Conservation (phyloP, 768 basidiomycete genomes). For the Trametes cinnabarina region DNA sequence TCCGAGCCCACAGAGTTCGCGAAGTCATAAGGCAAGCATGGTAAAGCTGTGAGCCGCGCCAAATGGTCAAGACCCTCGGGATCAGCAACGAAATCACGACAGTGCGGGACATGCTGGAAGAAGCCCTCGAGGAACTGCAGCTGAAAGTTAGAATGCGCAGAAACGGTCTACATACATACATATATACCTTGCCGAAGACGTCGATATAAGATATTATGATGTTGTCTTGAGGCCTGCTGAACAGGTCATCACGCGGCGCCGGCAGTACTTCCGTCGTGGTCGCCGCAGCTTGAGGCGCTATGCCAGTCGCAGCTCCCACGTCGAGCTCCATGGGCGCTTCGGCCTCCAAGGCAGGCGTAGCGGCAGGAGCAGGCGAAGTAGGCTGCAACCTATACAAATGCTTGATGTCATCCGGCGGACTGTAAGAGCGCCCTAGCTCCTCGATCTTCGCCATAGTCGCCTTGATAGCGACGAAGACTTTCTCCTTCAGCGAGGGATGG, state of each 20-base stretch:
- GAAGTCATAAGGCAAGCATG: slow-evolving; percentile 88
- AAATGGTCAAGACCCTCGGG: slow-evolving; percentile 73
- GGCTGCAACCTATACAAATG: slow-evolving; percentile 54
- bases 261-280: slow-evolving; percentile 21
- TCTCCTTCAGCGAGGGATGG: slow-evolving; percentile 80
- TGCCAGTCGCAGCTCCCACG: slow-evolving; percentile 18
- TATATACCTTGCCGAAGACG: slow-evolving; percentile 68
- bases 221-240: slow-evolving; percentile 66
- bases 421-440: slow-evolving; percentile 62
- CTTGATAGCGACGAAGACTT: slow-evolving; percentile 77
- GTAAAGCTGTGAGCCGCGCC: slow-evolving; percentile 74
- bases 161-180: too few species aligned
- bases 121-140: slow-evolving; percentile 87
- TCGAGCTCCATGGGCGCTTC: slow-evolving; percentile 26
- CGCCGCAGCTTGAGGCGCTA: neutral
- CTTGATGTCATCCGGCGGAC: slow-evolving; percentile 53
- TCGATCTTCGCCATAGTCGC: slow-evolving; percentile 71
- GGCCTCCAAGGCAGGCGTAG: neutral
- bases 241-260: slow-evolving; percentile 34
- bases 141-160: neutral
- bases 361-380: neutral
- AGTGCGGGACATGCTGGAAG: slow-evolving; percentile 88
- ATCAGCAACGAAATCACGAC: slow-evolving; percentile 81
- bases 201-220: slow-evolving; percentile 76
- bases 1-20: slow-evolving; percentile 82